Percentiles rank a stretch among this genome's conserved stretches.
Conservation (phyloP, 495 filamentous ascomycete species). For the Aspergillus olivimuriae region DNA sequence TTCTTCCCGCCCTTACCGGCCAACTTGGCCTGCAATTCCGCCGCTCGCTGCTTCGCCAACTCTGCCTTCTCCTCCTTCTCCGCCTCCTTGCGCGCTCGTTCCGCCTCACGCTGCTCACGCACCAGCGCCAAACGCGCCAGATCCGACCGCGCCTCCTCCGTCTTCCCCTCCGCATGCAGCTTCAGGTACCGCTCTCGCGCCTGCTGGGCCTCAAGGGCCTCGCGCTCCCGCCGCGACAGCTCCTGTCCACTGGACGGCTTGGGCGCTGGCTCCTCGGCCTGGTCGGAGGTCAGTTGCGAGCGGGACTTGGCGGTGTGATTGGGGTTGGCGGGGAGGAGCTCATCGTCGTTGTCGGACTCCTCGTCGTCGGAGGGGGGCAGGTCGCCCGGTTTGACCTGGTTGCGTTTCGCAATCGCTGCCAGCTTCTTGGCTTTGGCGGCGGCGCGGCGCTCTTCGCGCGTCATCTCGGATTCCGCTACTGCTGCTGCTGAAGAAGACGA, state of each 20-base stretch:
- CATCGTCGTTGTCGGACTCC: slow-evolving; percentile 52
- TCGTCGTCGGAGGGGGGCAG: slow-evolving; percentile 66
- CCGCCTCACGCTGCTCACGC: slow-evolving; percentile 78
- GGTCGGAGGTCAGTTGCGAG: slow-evolving; percentile 50
- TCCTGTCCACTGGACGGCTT: slow-evolving; percentile 40
- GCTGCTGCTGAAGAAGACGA: too few species aligned
- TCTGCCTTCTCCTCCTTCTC: slow-evolving; percentile 72
- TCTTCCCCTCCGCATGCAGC: slow-evolving; percentile 92
- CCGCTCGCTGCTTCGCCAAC: slow-evolving; percentile 41
- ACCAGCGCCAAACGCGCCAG: slow-evolving; percentile 75
- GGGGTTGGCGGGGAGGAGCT: slow-evolving; percentile 74
- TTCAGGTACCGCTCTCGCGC: slow-evolving; percentile 89
- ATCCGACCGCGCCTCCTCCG: slow-evolving; percentile 93
- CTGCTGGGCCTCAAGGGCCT: slow-evolving; percentile 80
- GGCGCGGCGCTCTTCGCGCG: slow-evolving; percentile 80
- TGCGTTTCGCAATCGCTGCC: slow-evolving; percentile 70
- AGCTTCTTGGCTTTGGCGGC: slow-evolving; percentile 89
- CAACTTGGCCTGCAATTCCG: slow-evolving; percentile 32
- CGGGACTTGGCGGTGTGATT: slow-evolving; percentile 74
- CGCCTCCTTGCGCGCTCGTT: slow-evolving; percentile 71
- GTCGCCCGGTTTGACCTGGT: slow-evolving; percentile 67
- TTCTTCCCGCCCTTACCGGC: slow-evolving; percentile 25
- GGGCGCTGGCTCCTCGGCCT: slow-evolving; percentile 15
- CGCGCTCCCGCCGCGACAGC: slow-evolving; percentile 75
- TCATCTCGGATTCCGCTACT: slow-evolving; percentile 57